Evolutionary conservation across 495 filamentous ascomycete genomes (phyloP), one percentile per base, ranked within the genome.

Genomic region (Cercophora scortea): DNA sequence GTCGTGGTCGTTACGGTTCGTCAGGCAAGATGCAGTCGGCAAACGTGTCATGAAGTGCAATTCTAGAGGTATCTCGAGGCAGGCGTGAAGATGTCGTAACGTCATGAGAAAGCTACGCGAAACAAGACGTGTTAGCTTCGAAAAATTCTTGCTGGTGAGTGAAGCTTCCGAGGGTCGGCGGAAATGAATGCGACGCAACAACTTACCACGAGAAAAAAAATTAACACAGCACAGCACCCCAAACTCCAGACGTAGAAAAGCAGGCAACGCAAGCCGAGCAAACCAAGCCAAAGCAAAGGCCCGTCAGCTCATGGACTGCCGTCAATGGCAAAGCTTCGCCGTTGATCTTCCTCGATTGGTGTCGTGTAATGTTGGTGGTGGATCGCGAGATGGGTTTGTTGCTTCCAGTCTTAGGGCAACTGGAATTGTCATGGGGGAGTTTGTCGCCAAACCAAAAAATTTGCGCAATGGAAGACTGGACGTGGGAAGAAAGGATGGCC

Each of bases 11-110:
- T 19, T 45, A 45, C 3, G 13, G 32, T 10, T 41, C 46, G 38
- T 50, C 9, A 34, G 10, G 39, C 34, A 12, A 35, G 13, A 11
- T 34, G 35, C 8, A 25, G 18, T 36, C 42, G 42, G 45, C 10
- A 15, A 46, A 50, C 51, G 15, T 16, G 32, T 47, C 47, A 51
- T 55, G 55, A 67, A 62, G 42, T 39, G 54, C 41, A 59, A 59
- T 33, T 52, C 55, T 64, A 65, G 53, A 49, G 67, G 65, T 67
- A 65, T 70, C 61, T 70, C 61, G 38, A 57, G 59, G 60, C 51
- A 53, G 66, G 61, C 69, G 72, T 74, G 35, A 58, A 63, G 53
- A 7, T 55, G 51, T 64, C 57, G 64, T 65, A 43, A 54, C 11
- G 46, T 52, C 60, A 41, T 56, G 45, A 58, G 39, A 39, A 39